Base-by-base conservation (phyloP, 345 rosid species). In the Populus alba region DNA sequence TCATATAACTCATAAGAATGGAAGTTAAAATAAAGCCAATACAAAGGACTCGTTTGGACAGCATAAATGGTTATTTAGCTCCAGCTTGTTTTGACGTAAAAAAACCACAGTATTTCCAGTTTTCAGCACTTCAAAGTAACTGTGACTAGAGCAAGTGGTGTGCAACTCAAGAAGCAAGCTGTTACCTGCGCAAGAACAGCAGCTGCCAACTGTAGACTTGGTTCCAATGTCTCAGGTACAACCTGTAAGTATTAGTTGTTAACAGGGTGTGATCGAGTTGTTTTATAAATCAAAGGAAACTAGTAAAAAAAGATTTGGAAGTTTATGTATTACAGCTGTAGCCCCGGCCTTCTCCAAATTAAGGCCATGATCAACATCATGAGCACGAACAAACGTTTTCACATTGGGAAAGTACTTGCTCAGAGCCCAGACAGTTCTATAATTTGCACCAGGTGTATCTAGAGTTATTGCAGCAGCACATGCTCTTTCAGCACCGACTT, bases 201-300 rank as follows among this genome's bases (percentile, higher is more conserved):
- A 75, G 99, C 97, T 62, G 98, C 99, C 86, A 95, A 90, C 83
- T 95, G 99, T 71, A 95, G 87, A 88, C 99, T 95, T 69, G 99
- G 99, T 85, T 95, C 99, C 88, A 95, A 84, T 62, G 97, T 91
- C 88, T 95, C 99, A n/a, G 99, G 99, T 66, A 95, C 99, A 87
- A 95, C 99, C 98, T 95, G 79, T 49, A 29, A 72, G 79, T 9
- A 73, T 63, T 80, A 79, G 72, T 67, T 38, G 47, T 31, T 68
- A 59, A 55, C 31, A 45, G 71, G 33, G 27, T 16, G 37, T 57
- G 57, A 55, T 65, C 17, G 1, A 62, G 31, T n/a, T 25, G 38
- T 7, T 10, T 10, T 23, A 15, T 13, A 66, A 72, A 11, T 5
- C 66, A 25, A 47, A 4, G 39, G 33, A n/a, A 8, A 6, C 51